Conservation (phyloP, 2,329 filamentous ascomycete genomes). For the Trichothecium roseum region DNA sequence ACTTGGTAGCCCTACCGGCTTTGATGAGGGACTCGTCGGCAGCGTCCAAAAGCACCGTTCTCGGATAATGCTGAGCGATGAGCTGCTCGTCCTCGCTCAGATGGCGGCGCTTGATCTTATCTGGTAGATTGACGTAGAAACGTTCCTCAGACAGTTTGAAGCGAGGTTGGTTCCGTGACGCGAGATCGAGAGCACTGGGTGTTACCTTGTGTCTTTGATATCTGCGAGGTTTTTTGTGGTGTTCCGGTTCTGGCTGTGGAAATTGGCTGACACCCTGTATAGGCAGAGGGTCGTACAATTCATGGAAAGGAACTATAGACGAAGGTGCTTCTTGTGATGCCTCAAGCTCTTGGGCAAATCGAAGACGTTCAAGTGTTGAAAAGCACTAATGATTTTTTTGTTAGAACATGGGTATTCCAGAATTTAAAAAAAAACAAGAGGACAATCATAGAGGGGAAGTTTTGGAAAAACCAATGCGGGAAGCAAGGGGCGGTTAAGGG, state of each 20-base stretch:
- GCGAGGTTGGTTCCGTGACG: constrained; percentile 15
- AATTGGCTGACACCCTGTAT: constrained; percentile 2
- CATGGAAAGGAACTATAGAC: too few species aligned
- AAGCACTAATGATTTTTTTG: constrained; percentile 46
- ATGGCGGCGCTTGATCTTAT: constrained; percentile 60
- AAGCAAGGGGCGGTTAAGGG: constrained; percentile 2
- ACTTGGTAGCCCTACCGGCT: not conserved
- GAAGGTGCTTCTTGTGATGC: too few species aligned
- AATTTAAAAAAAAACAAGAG: constrained; percentile 4
- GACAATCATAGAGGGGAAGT: not conserved
- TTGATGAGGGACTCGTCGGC: constrained; percentile 14
- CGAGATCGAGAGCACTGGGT: constrained; percentile 13
- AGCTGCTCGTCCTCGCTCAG: constrained; percentile 64
- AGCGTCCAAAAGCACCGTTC: constrained; percentile 26
- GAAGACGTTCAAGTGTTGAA: constrained; percentile 59
- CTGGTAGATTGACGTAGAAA: constrained; percentile 61
- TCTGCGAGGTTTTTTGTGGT: constrained; percentile 10
- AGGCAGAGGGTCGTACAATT: not conserved
- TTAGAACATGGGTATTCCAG: constrained; percentile 3
- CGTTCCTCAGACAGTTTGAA: constrained; percentile 46
- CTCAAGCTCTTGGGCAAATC: constrained; percentile 42
- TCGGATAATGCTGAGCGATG: constrained; percentile 30
- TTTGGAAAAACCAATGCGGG: constrained; percentile 2
- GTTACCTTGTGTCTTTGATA: constrained; percentile 11
- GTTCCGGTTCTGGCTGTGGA: not conserved